Percentiles rank a stretch among this genome's conserved stretches.
Conservation (phyloP, 257 asterid species). For the Datura wrightii region DNA sequence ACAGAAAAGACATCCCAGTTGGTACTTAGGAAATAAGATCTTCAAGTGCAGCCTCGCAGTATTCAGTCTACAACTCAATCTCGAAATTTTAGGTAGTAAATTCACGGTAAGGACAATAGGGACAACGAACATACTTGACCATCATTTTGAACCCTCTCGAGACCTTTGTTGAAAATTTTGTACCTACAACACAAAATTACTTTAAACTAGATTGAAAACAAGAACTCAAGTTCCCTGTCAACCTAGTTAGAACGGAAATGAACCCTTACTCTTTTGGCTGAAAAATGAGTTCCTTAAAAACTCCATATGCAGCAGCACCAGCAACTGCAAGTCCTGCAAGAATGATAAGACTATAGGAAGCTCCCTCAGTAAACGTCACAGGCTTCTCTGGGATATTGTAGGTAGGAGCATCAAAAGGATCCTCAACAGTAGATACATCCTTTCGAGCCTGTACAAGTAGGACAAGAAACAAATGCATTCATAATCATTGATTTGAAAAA, state of each 20-base stretch:
- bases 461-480: constrained; percentile 25
- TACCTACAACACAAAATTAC: constrained; percentile 54
- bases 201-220: constrained; percentile 32
- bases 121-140: constrained; percentile 60
- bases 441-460: constrained; percentile 61
- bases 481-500: background rate
- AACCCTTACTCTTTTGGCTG: constrained; percentile 86
- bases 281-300: constrained; percentile 82
- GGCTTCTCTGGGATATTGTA: constrained; percentile 95
- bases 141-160: constrained; percentile 83
- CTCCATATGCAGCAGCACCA: constrained; percentile 87
- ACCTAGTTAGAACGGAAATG: background rate
- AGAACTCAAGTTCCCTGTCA: background rate
- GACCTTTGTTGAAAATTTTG: constrained; percentile 82
- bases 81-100: constrained; percentile 19
- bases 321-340: constrained; percentile 95
- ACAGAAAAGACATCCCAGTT: background rate
- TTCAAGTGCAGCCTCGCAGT: background rate
- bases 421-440: constrained; percentile 73
- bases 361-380: constrained; percentile 92
- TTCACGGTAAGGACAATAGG: constrained; percentile 24
- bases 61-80: constrained; percentile 24
- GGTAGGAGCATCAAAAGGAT: constrained; percentile 94
- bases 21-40: constrained; percentile 8
- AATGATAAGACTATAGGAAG: constrained; percentile 79